phyloP scores from a whole-genome alignment of 108 stramenopile genomes.

The Chaetoceros muelleri region DNA sequence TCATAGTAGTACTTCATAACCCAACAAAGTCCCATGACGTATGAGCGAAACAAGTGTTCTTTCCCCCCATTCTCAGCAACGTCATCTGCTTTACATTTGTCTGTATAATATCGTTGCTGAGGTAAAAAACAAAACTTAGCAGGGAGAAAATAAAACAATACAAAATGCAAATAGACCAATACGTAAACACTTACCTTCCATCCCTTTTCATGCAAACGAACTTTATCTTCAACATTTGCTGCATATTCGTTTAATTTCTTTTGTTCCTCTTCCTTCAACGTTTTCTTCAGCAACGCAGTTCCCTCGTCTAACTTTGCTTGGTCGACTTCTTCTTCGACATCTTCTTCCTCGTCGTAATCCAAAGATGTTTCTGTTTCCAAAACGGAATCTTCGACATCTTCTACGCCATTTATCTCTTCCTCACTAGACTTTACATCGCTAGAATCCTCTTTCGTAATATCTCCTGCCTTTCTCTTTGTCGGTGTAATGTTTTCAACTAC shows the following conservation, averaged over 20 bases:
- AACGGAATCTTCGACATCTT: slow-evolving; percentile 6
- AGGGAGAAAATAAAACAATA: slow-evolving; percentile 1
- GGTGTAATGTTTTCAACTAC: slow-evolving; percentile 14
- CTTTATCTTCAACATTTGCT: slow-evolving; percentile 80
- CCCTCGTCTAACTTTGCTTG: slow-evolving; percentile 15
- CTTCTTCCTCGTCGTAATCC: slow-evolving; percentile 24
- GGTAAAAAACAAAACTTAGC: neutral
- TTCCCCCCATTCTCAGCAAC: slow-evolving; percentile 81
- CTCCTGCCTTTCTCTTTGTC: slow-evolving; percentile 17
- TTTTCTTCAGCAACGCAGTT: slow-evolving; percentile 53
- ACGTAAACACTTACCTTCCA: slow-evolving; percentile 82
- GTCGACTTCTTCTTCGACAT: slow-evolving; percentile 35
- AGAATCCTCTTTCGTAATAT: slow-evolving; percentile 7
- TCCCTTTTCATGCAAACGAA: slow-evolving; percentile 87
- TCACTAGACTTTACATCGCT: slow-evolving; percentile 2
- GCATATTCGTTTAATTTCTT: slow-evolving; percentile 75
- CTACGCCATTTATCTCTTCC: slow-evolving; percentile 6
- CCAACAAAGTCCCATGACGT: slow-evolving; percentile 97
- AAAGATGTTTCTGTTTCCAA: slow-evolving; percentile 12
- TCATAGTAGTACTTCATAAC: slow-evolving; percentile 98
- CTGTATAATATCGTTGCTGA: slow-evolving; percentile 86
- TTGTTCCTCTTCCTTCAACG: slow-evolving; percentile 51
- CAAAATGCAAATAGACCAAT: neutral
- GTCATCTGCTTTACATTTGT: slow-evolving; percentile 95
- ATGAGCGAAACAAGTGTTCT: slow-evolving; percentile 83